Percentiles rank a stretch among this genome's conserved stretches.
Conservation (phyloP, 2,329 filamentous ascomycete species). For the Pestalotiopsis sp. region DNA sequence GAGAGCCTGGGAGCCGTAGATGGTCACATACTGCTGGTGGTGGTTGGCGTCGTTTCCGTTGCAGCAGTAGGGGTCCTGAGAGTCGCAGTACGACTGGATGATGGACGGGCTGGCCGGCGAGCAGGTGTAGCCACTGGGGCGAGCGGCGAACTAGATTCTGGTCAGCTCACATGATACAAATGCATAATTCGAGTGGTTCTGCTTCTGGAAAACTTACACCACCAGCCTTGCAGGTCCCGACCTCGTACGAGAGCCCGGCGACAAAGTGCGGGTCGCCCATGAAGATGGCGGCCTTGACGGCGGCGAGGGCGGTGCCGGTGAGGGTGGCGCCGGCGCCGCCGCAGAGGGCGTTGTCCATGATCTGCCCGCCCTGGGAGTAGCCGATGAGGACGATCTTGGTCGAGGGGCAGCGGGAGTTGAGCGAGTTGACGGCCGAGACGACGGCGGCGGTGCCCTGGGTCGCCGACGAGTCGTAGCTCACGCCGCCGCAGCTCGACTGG, state of each 20-base stretch:
- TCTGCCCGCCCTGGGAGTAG: constrained; percentile 66
- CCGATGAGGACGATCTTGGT: constrained; percentile 63
- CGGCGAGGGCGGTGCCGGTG: constrained; percentile 46
- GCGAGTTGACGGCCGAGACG: constrained; percentile 56
- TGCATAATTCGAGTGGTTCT: not conserved
- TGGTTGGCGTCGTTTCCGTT: constrained; percentile 61
- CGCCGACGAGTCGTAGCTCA: constrained; percentile 58
- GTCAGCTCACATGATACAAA: not conserved
- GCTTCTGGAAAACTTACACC: constrained; percentile 49
- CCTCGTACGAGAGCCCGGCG: constrained; percentile 57
- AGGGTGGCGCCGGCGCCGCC: constrained; percentile 54
- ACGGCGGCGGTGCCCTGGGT: constrained; percentile 56
- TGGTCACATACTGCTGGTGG: constrained; percentile 65
- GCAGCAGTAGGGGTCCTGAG: constrained; percentile 67
- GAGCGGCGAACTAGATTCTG: constrained; percentile 56
- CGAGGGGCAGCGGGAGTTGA: constrained; percentile 55
- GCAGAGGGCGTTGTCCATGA: constrained; percentile 63
- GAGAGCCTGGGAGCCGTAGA: constrained; percentile 62
- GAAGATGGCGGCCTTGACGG: constrained; percentile 63
- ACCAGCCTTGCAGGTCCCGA: constrained; percentile 59
- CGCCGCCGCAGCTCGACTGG: constrained; percentile 53
- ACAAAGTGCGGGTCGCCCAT: constrained; percentile 63
- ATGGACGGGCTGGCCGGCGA: constrained; percentile 48
- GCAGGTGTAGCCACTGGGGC: constrained; percentile 59
- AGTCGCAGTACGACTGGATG: constrained; percentile 67